Evolutionary conservation across 1,284 basidiomycete genomes (phyloP), one percentile per base, ranked within the genome.

Genomic region (Rhodotorula sp.): DNA sequence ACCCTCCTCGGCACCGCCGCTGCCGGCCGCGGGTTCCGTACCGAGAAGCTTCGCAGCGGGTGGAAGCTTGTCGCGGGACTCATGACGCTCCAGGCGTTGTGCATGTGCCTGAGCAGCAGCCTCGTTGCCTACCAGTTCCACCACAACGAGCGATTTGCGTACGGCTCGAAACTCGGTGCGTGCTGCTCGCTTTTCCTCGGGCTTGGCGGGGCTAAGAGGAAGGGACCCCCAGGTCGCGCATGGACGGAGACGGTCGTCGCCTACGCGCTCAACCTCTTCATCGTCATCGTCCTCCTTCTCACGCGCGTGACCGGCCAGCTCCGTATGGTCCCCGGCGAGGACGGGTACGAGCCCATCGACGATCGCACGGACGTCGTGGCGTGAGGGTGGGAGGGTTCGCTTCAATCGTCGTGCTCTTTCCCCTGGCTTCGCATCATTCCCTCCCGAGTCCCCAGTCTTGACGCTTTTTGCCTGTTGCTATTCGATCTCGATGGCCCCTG

Each of bases 41-140:
- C 69, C 34, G 69, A 70, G 12, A 48, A 50, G 36, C 60, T 70
- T 25, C 55, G 69, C 29, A 41, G 39, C 32, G 69, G 69, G 19
- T 70, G 69, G 69, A 70, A 70, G 39, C 59, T 70, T 34, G 69
- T 66, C 34, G 69, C 65, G 3, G 64, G 69, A 10, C 50, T 70
- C 27, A 59, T 70, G 60, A 10, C 34, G 10, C 48, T 70, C 29
- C 64, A 70, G 57, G 46, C 50, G 7, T 17, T 41, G 4, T 46
- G 25, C 37, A 17, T 58, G 29, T 22, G 54, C 15, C 13, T 70
- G 32, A 22, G 53, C 44, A 62, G 59, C 59, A 56, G 46, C 29
- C 25, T 70, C n/a, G 37, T 70, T 5, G 41, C 50, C 21, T 59
- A 32, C 22, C 64, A 66, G 56, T 36, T 51, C 22, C 46, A 48